Evolutionary conservation across 2,329 filamentous ascomycete genomes (phyloP).

Genomic region (Paramyrothecium sp.): DNA sequence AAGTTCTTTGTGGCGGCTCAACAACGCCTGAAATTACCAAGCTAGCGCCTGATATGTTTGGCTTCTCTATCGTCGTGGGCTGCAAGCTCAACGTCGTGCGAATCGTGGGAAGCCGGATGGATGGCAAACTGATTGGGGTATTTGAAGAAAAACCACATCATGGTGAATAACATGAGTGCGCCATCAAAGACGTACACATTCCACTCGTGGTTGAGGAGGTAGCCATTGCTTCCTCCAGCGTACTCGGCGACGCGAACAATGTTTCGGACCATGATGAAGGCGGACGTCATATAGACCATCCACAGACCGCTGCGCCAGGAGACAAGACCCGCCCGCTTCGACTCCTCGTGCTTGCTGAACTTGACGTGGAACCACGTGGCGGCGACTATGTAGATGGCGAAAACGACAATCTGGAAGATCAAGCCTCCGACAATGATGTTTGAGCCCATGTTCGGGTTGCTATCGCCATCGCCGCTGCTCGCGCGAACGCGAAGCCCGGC

Average conservation of each 20-base stretch:
- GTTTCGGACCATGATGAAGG: constrained; percentile 38
- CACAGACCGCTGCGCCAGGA: constrained; percentile 30
- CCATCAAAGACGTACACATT: constrained; percentile 39
- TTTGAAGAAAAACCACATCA: constrained; percentile 12
- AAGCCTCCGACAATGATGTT: constrained; percentile 52
- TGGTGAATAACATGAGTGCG: constrained; percentile 32
- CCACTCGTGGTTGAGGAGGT: constrained; percentile 35
- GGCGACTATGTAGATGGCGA: constrained; percentile 49
- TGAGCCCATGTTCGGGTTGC: constrained; percentile 31
- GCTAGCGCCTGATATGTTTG: too few species aligned
- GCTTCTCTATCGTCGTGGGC: too few species aligned
- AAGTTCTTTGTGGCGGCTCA: too few species aligned
- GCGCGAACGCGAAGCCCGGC: constrained; percentile 23
- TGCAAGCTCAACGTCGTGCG: too few species aligned
- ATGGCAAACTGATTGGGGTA: constrained; percentile 10
- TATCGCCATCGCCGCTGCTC: constrained; percentile 14
- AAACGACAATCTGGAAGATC: constrained; percentile 53
- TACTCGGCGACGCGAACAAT: constrained; percentile 47
- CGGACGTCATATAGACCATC: constrained; percentile 33
- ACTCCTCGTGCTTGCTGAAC: constrained; percentile 3
- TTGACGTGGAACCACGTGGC: constrained; percentile 40
- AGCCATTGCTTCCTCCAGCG: constrained; percentile 33
- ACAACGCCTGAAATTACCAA: too few species aligned
- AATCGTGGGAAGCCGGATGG: too few species aligned
- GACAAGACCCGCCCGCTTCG: constrained; percentile 9